Percentiles rank a stretch among this genome's conserved stretches.
Evolutionary conservation across 1,284 basidiomycete species (phyloP).

Genomic region (Grifola frondosa): DNA sequence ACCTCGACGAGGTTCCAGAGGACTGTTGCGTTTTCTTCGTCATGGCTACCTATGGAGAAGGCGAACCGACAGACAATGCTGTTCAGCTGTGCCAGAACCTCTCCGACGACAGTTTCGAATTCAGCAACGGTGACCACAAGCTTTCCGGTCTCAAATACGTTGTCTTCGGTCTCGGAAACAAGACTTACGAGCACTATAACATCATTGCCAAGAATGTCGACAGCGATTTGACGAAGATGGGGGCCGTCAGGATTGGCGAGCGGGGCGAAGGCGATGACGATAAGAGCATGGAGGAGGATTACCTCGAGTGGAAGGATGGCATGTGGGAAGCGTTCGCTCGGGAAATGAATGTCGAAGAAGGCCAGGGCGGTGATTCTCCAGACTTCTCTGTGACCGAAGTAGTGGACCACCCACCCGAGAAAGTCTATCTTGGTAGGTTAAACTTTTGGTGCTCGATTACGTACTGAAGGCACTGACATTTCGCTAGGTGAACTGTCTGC

Average conservation of each 20-base stretch:
- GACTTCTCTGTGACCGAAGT: constrained; percentile 93
- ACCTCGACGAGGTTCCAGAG: constrained; percentile 87
- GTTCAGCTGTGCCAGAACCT: constrained; percentile 93
- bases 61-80: constrained; percentile 99
- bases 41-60: constrained; percentile 98
- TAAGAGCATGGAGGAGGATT: constrained; percentile 99
- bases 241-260: constrained; percentile 85
- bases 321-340: constrained; percentile 91
- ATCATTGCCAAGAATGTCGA: constrained; percentile 85
- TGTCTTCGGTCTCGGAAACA: constrained; percentile 93
- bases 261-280: constrained; percentile 98
- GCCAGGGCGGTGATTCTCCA: constrained; percentile 91
- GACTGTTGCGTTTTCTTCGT: constrained; percentile 90
- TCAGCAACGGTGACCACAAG: constrained; percentile 75
- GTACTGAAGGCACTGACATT: neutral
- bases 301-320: constrained; percentile 98
- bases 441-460: neutral
- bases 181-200: constrained; percentile 96
- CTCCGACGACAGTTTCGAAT: constrained; percentile 83
- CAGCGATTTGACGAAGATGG: constrained; percentile 72
- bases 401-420: constrained; percentile 70
- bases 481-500: constrained; percentile 80
- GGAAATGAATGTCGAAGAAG: constrained; percentile 89
- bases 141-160: constrained; percentile 93
- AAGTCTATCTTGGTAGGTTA: constrained; percentile 83